Conservation (phyloP, 176 grass and related monocot genomes). For the Cenchrus fungigraminus region DNA sequence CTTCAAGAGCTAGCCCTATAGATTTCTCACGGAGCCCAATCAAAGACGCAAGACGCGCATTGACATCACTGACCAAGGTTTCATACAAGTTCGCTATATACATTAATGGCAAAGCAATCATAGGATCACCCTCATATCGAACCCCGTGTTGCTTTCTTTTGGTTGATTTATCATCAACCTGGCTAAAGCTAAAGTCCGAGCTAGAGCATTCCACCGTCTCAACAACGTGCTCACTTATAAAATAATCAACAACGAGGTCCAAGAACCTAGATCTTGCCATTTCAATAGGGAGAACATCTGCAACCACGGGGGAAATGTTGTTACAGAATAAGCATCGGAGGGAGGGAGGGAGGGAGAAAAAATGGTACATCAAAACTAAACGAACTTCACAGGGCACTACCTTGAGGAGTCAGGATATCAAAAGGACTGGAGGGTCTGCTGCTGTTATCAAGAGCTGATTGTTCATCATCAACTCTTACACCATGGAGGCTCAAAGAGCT, state of each 20-base stretch:
- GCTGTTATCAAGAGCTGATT: constrained; percentile 63
- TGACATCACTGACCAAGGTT: constrained; percentile 74
- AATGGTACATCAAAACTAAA: neutral
- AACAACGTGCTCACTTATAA: constrained; percentile 71
- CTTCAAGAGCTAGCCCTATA: constrained; percentile 88
- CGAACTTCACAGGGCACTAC: constrained; percentile 29
- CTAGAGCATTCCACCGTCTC: constrained; percentile 62
- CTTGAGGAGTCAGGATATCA: constrained; percentile 67
- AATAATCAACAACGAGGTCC: constrained; percentile 71
- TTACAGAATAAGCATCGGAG: constrained; percentile 2
- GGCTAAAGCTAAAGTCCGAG: constrained; percentile 41
- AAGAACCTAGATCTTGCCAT: constrained; percentile 73
- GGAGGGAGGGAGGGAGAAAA: neutral
- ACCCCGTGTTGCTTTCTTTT: constrained; percentile 80
- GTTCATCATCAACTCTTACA: constrained; percentile 68
- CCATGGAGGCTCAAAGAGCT: constrained; percentile 66
- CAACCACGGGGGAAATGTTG: neutral
- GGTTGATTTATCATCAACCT: constrained; percentile 56
- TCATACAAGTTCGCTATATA: constrained; percentile 93
- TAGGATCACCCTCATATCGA: constrained; percentile 72
- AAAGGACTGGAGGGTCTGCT: constrained; percentile 69
- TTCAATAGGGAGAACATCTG: constrained; percentile 85
- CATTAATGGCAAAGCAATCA: constrained; percentile 87
- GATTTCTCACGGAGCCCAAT: constrained; percentile 66
- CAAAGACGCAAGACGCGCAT: constrained; percentile 65